Evolutionary conservation across 2,329 filamentous ascomycete species (phyloP), one percentile per base, ranked within the genome.

Genomic region (Ophiosphaerella herpotricha): DNA sequence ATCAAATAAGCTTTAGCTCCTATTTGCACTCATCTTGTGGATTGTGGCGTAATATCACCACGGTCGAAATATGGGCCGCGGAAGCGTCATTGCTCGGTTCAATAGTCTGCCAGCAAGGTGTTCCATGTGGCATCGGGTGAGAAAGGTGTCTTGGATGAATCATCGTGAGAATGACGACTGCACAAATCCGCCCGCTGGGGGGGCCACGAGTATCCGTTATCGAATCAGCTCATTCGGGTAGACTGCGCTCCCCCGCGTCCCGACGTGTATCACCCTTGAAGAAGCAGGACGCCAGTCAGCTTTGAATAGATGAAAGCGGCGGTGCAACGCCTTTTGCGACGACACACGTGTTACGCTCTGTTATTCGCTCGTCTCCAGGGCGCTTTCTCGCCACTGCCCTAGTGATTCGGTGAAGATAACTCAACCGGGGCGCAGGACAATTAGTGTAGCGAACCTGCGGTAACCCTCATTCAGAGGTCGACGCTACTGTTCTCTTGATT

Each of bases 231-330:
- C 41, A 45, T 46, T 43, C 45, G 50, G 45, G 40, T 40, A 58
- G 50, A 53, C 57, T 52, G 54, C 53, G 24, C 31, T 54, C 53
- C 61, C 55, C 61, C 64, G 55, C 43, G 40, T 45, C 46, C 44
- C 46, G 47, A 35, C 47, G 42, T 57, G 57, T 57, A 52, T 48
- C 32, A 60, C 53, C 47, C 46, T 56, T 46, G 40, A 58, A 55
- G 41, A 45, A 55, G 52, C 52, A 55, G 50, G 48, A 52, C 41
- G 39, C 45, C 47, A 50, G 50, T 36, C 42, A 50, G 50, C 49
- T 40, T 34, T 26, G 46, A 24, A 34, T 6, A 40, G 46, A 42
- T 33, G 29, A 43, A 35, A 48, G 55, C 53, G 57, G 59, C 60
- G 60, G 59, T 61, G 44, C 41, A 48, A 50, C 43, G 50, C 50